phyloP scores from a whole-genome alignment of 345 rosid genomes.

The Citrus medica region DNA sequence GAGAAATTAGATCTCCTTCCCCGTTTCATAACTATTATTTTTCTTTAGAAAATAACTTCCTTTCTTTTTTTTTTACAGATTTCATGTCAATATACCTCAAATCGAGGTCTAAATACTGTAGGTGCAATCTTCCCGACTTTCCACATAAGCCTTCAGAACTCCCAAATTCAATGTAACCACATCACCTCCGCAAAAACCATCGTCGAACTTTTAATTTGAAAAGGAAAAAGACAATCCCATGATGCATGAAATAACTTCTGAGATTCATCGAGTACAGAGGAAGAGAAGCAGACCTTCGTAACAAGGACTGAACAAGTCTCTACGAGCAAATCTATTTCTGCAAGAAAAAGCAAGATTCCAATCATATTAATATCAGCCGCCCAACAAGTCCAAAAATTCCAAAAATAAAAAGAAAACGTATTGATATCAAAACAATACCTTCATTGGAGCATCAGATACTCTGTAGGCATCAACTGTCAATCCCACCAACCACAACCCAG shows the following conservation, averaged over 20 bases:
- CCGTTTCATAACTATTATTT: constrained; percentile 16
- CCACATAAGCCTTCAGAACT: not conserved
- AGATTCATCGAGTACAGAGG: not conserved
- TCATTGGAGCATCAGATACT: constrained; percentile 47
- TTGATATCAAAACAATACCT: constrained; percentile 36
- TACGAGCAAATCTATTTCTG: constrained; percentile 25
- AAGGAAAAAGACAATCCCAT: not conserved
- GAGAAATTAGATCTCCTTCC: constrained; percentile 11
- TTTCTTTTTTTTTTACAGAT: constrained; percentile 25
- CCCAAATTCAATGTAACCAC: constrained; percentile 14
- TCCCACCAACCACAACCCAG: constrained; percentile 88
- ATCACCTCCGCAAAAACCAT: constrained; percentile 36
- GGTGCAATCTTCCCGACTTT: constrained; percentile 17
- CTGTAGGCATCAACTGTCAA: constrained; percentile 68
- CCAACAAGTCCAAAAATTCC: not conserved
- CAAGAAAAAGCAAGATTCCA: constrained; percentile 12
- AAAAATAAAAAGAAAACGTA: not conserved
- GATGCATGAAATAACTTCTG: not conserved
- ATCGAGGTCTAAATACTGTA: constrained; percentile 25
- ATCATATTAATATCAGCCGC: not conserved
- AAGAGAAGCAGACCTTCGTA: constrained; percentile 11
- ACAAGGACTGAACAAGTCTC: constrained; percentile 6
- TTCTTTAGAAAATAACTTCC: not conserved
- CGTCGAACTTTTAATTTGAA: constrained; percentile 23
- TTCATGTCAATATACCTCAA: constrained; percentile 30